Conservation (phyloP, 2,329 filamentous ascomycete species). For the Dendryphion nanum region DNA sequence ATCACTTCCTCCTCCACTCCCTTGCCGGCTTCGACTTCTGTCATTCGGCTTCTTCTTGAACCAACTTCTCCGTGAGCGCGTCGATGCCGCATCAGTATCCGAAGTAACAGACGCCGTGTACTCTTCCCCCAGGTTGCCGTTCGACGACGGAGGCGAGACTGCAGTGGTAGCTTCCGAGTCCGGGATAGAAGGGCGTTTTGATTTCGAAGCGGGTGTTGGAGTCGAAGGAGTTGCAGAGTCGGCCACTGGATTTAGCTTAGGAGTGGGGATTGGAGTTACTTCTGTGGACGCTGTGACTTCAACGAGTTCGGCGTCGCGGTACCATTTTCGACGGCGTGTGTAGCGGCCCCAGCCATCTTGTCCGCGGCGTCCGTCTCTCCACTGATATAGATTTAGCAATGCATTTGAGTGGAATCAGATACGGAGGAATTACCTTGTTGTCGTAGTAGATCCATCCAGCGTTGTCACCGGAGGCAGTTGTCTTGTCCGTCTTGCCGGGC, state of each 20-base stretch:
- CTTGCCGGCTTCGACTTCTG: constrained; percentile 15
- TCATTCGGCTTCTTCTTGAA: constrained; percentile 33
- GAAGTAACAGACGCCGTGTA: constrained; percentile 22
- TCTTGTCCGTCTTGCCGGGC: constrained; percentile 37
- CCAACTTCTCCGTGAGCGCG: constrained; percentile 33
- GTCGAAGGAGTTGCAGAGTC: constrained; percentile 16
- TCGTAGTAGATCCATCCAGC: constrained; percentile 98
- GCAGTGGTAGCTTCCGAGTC: constrained; percentile 12
- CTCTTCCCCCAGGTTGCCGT: too few species aligned
- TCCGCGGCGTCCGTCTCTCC: constrained; percentile 82
- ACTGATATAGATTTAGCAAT: constrained; percentile 52
- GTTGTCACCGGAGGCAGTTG: constrained; percentile 46
- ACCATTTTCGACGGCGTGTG: constrained; percentile 93
- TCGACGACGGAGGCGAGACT: constrained; percentile 8
- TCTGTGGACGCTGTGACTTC: constrained; percentile 59
- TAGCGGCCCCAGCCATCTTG: constrained; percentile 92
- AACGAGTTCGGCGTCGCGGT: constrained; percentile 90
- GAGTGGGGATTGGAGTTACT: constrained; percentile 44
- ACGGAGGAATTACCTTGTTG: constrained; percentile 71
- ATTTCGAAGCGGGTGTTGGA: constrained; percentile 11
- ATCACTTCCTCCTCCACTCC: constrained; percentile 26
- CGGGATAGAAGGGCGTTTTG: constrained; percentile 23
- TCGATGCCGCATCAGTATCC: constrained; percentile 32
- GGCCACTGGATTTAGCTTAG: constrained; percentile 31
- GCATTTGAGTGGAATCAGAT: not conserved